phyloP scores from a whole-genome alignment of 1,139 yeast species.

The Taphrina flavorubra region DNA sequence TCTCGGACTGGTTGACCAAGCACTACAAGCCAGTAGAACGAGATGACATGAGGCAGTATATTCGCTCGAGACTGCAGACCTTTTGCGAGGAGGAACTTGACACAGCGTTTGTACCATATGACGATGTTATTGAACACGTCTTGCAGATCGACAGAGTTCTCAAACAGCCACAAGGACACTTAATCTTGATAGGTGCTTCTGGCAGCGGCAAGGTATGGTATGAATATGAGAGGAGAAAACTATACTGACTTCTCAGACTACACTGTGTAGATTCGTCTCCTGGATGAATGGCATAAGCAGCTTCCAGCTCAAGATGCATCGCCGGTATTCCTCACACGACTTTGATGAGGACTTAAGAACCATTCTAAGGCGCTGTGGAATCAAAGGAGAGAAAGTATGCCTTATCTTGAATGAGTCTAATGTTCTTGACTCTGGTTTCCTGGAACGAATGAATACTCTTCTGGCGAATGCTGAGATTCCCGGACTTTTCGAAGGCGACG shows the following conservation, averaged over 20 bases:
- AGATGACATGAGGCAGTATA: constrained; percentile 60
- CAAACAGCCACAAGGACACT: constrained; percentile 86
- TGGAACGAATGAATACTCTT: constrained; percentile 90
- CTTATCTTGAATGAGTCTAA: constrained; percentile 82
- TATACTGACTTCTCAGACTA: constrained; percentile 53
- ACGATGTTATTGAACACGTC: constrained; percentile 75
- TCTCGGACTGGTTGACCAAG: constrained; percentile 75
- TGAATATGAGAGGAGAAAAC: constrained; percentile 42
- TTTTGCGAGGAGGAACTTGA: constrained; percentile 81
- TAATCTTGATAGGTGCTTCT: constrained; percentile 84
- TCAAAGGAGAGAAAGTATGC: constrained; percentile 68
- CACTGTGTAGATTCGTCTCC: constrained; percentile 78
- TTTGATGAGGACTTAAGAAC: constrained; percentile 70
- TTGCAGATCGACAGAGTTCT: constrained; percentile 81
- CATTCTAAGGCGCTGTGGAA: constrained; percentile 60
- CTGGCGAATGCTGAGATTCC: constrained; percentile 93
- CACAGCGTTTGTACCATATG: constrained; percentile 66
- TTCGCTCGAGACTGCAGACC: constrained; percentile 67
- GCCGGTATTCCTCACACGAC: constrained; percentile 63
- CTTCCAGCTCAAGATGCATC: constrained; percentile 64
- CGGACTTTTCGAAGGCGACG: constrained; percentile 84
- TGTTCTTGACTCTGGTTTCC: constrained; percentile 74
- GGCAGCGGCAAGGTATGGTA: constrained; percentile 68
- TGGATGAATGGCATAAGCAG: constrained; percentile 85
- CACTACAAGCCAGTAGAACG: constrained; percentile 65